Conservation (phyloP, 2,329 filamentous ascomycete genomes). For the Epichloe hybrida region DNA sequence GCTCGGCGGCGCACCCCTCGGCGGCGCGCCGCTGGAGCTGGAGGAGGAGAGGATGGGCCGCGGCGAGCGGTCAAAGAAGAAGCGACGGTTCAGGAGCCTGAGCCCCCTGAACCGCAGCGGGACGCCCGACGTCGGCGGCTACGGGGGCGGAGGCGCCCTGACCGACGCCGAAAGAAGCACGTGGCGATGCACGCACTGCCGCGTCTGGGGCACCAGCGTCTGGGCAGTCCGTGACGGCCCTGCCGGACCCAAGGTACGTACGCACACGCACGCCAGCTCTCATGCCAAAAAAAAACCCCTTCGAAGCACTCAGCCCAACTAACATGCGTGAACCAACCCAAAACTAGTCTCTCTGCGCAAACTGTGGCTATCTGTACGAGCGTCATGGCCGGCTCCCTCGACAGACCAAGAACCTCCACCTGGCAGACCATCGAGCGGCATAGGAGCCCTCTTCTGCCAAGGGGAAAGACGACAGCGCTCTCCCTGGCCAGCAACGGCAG, state of each 20-base stretch:
- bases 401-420: constrained; percentile 27
- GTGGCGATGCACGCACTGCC: constrained; percentile 84
- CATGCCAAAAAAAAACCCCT: too few relatives aligned
- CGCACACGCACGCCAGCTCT: too few relatives aligned
- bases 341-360: constrained; percentile 70
- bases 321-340: background rate
- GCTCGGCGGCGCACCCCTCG: constrained; percentile 57
- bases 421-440: constrained; percentile 12
- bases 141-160: constrained; percentile 55
- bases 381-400: constrained; percentile 73
- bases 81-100: constrained; percentile 77
- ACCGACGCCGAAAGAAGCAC: constrained; percentile 64
- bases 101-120: constrained; percentile 59
- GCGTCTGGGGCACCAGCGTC: constrained; percentile 75
- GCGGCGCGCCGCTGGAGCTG: constrained; percentile 32
- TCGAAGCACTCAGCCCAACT: too few relatives aligned
- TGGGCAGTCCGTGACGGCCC: constrained; percentile 95
- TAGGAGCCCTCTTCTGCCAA: constrained; percentile 14
- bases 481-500: constrained; percentile 3
- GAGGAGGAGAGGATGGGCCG: constrained; percentile 79
- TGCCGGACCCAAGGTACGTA: constrained; percentile 56
- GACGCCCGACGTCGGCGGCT: constrained; percentile 68
- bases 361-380: constrained; percentile 82
- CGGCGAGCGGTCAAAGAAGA: constrained; percentile 89
- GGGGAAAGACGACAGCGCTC: constrained; percentile 7